These are phyloP conservation scores for Gossypium ekmanianum DNA, from an alignment of 345 rosid species.

Conservation along the genomic window DNA sequence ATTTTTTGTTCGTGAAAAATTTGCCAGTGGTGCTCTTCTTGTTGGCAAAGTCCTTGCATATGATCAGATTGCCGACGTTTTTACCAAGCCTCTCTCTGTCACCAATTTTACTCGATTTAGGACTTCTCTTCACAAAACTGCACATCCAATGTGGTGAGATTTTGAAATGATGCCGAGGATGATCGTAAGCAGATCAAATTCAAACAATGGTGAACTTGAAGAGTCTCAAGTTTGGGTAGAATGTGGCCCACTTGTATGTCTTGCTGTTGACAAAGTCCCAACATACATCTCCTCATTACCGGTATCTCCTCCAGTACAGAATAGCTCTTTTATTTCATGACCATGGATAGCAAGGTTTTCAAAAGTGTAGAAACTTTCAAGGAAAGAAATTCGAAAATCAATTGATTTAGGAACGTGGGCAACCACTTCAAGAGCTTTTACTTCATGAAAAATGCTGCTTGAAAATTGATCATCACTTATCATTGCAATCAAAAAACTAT, in stretches of 20 bases:
- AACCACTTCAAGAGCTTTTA: background rate
- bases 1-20: too few species aligned
- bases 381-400: background rate
- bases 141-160: too few species aligned
- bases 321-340: background rate
- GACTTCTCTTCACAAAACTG: too few species aligned
- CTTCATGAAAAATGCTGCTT: background rate
- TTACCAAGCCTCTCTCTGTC: too few species aligned
- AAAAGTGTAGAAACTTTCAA: background rate
- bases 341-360: background rate
- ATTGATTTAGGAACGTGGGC: background rate
- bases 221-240: background rate
- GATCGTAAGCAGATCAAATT: background rate
- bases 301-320: background rate
- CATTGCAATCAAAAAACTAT: background rate
- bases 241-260: background rate
- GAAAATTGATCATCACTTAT: background rate
- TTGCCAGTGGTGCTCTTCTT: too few species aligned
- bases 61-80: too few species aligned
- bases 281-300: background rate
- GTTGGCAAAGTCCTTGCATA: too few species aligned
- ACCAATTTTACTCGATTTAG: too few species aligned
- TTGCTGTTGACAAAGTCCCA: background rate
- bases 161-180: background rate
- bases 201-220: background rate